These are phyloP conservation scores for Fistulifera solaris DNA, from an alignment of 108 stramenopile genomes.

Conservation along the genomic window DNA sequence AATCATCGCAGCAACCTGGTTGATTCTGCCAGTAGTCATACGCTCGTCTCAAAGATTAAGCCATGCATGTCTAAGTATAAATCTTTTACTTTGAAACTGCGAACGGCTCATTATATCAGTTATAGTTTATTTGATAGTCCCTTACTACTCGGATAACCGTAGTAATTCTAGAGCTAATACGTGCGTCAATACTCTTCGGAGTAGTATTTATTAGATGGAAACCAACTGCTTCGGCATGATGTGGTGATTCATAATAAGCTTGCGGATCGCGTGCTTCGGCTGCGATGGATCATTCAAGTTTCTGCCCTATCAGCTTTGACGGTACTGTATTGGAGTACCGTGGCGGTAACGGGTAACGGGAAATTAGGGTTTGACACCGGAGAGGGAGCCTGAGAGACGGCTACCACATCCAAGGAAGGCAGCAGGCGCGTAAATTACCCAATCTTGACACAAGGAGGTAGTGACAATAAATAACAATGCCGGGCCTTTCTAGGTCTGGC, in stretches of 20 bases:
- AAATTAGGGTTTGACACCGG: slow-evolving; percentile 96
- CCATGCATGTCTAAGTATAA: slow-evolving; percentile 99
- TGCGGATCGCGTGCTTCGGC: slow-evolving; percentile 79
- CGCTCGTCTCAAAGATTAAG: slow-evolving; percentile 99
- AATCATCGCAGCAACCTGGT: slow-evolving; percentile 83
- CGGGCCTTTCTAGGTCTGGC: no score
- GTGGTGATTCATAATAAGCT: slow-evolving; percentile 95
- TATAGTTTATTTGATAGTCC: slow-evolving; percentile 98
- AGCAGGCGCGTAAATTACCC: no score
- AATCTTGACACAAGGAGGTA: no score
- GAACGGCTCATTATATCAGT: slow-evolving; percentile 99
- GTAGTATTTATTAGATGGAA: slow-evolving; percentile 95
- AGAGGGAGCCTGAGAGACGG: slow-evolving; percentile 98
- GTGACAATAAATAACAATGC: no score
- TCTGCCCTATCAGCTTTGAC: slow-evolving; percentile 97
- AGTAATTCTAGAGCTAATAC: slow-evolving; percentile 98
- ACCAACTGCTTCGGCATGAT: slow-evolving; percentile 85
- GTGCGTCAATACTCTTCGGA: slow-evolving; percentile 85
- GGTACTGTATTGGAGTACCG: slow-evolving; percentile 96
- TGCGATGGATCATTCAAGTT: slow-evolving; percentile 92
- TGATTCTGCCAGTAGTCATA: slow-evolving; percentile 99
- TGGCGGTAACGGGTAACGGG: slow-evolving; percentile 94
- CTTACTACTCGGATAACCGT: slow-evolving; percentile 98
- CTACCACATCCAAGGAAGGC: slow-evolving; percentile 97
- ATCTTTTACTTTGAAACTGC: slow-evolving; percentile 84